A percentile compares a stretch with the other conserved stretches of the same genome.
Evolutionary conservation across 2,329 filamentous ascomycete genomes (phyloP).

Genomic region (Fonsecaea erecta): DNA sequence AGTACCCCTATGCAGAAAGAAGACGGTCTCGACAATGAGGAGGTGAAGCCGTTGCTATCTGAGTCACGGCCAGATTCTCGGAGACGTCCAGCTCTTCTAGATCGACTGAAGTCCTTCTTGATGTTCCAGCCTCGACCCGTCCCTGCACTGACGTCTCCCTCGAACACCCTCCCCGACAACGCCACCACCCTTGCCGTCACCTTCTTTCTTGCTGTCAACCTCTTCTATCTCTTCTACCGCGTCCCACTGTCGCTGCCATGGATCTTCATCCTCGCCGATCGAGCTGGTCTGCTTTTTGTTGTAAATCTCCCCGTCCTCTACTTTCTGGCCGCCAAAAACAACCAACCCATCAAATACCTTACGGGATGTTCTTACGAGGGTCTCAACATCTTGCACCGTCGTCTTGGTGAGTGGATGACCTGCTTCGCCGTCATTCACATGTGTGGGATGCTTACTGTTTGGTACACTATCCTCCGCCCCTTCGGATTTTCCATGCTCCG

Average conservation of each 20-base stretch:
- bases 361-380: constrained; percentile 70
- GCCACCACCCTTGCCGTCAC: constrained; percentile 59
- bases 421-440: constrained; percentile 63
- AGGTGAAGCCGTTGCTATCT: constrained; percentile 20
- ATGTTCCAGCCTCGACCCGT: constrained; percentile 64
- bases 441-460: constrained; percentile 59
- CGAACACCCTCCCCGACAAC: constrained; percentile 61
- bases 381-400: constrained; percentile 68
- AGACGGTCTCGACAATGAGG: constrained; percentile 10
- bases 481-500: constrained; percentile 55
- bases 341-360: constrained; percentile 64
- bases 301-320: constrained; percentile 61
- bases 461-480: constrained; percentile 58
- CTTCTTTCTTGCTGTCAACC: constrained; percentile 58
- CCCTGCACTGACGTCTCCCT: constrained; percentile 56
- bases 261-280: constrained; percentile 64
- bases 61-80: not conserved
- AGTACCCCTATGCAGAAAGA: constrained; percentile 29
- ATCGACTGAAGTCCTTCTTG: constrained; percentile 41
- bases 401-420: constrained; percentile 66
- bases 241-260: constrained; percentile 55
- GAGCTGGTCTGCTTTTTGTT: constrained; percentile 59
- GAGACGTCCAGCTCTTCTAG: constrained; percentile 8
- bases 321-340: constrained; percentile 66
- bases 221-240: constrained; percentile 63